phyloP scores from a whole-genome alignment of 495 filamentous ascomycete species.

The Trypethelium eluteriae region DNA sequence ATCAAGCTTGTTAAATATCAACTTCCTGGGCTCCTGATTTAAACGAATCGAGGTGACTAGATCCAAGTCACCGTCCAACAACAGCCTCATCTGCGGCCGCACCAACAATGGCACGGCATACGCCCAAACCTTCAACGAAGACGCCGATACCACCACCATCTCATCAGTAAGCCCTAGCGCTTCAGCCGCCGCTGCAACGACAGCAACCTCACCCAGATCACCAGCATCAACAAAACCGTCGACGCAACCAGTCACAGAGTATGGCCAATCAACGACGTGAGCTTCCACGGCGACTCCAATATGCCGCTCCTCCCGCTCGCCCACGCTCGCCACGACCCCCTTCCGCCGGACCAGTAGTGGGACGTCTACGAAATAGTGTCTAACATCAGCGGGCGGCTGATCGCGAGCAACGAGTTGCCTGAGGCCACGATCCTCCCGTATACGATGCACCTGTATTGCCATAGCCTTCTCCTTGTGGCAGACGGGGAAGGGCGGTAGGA shows the following conservation, averaged over 20 bases:
- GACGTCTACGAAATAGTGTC: constrained; percentile 24
- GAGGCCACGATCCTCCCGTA: constrained; percentile 18
- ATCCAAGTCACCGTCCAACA: constrained; percentile 45
- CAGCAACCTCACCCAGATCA: constrained; percentile 15
- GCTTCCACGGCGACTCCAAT: constrained; percentile 14
- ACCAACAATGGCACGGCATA: constrained; percentile 6
- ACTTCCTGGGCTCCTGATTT: constrained; percentile 45
- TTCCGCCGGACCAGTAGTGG: constrained; percentile 20
- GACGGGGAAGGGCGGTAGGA: constrained; percentile 9
- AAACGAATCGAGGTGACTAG: constrained; percentile 54
- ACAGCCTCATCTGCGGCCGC: constrained; percentile 23
- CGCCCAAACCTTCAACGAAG: constrained; percentile 24
- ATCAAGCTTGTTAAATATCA: constrained; percentile 37
- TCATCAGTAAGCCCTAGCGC: constrained; percentile 9
- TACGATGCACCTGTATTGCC: constrained; percentile 19
- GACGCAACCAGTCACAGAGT: constrained; percentile 16
- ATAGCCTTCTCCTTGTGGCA: constrained; percentile 6
- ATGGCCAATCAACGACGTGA: constrained; percentile 12
- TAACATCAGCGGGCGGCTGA: constrained; percentile 19
- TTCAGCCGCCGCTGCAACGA: constrained; percentile 15
- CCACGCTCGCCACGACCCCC: constrained; percentile 13
- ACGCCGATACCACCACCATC: constrained; percentile 13
- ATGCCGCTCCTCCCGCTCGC: constrained; percentile 17
- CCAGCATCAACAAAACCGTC: constrained; percentile 14
- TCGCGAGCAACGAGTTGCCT: constrained; percentile 23